phyloP scores from a whole-genome alignment of 1,284 basidiomycete genomes.

The Marasmius oreades region DNA sequence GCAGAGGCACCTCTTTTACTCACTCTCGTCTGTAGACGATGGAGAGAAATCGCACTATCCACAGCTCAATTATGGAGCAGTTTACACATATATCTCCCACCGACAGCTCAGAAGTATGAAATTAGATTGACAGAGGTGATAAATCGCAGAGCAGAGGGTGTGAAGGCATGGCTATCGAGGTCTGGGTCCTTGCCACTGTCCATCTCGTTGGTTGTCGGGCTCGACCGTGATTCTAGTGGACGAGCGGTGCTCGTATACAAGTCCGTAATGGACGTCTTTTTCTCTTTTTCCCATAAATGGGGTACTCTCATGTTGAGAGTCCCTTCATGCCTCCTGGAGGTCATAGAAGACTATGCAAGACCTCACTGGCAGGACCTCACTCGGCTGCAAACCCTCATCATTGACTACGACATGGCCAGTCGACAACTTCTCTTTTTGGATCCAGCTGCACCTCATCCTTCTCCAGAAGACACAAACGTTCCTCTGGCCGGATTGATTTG shows the following conservation, averaged over 20 bases:
- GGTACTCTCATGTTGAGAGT: neutral
- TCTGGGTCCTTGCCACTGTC: constrained; percentile 11
- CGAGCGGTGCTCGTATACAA: neutral
- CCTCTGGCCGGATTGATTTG: neutral
- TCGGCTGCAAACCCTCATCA: neutral
- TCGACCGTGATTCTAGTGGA: neutral
- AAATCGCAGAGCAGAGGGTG: neutral
- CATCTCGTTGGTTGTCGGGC: constrained; percentile 4
- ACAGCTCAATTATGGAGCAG: constrained; percentile 11
- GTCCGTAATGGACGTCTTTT: neutral
- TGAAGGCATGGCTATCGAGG: constrained; percentile 7
- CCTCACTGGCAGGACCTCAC: neutral
- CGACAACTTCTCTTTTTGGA: neutral
- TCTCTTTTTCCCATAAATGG: neutral
- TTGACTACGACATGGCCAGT: constrained; percentile 1
- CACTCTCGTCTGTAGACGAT: constrained; percentile 9
- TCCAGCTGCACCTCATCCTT: neutral
- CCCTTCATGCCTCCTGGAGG: neutral
- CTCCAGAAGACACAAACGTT: neutral
- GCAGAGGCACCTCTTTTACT: constrained; percentile 13
- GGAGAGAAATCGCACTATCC: constrained; percentile 10
- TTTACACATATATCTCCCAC: constrained; percentile 11
- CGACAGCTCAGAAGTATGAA: neutral
- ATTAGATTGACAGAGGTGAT: neutral
- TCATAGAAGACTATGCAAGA: neutral